Conservation (phyloP, 2,329 filamentous ascomycete species). For the Gyromitra esculenta region DNA sequence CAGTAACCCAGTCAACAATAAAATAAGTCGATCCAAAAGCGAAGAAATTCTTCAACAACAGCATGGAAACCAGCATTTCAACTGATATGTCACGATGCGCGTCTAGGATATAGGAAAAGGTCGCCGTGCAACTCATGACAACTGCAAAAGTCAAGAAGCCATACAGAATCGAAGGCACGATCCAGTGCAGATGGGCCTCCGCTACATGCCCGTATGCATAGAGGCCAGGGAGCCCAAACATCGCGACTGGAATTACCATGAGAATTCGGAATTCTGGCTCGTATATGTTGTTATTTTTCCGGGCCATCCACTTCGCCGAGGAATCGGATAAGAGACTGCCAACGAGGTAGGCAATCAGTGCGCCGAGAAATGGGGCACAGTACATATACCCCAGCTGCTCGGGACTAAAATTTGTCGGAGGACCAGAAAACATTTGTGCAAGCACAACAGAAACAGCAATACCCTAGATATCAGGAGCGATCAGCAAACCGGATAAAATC, state of each 20-base stretch:
- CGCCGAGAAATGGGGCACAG: constrained; percentile 63
- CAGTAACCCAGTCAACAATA: constrained; percentile 49
- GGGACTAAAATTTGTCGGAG: constrained; percentile 53
- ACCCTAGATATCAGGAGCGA: constrained; percentile 19
- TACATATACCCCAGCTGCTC: constrained; percentile 60
- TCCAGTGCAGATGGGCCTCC: constrained; percentile 58
- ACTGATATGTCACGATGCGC: constrained; percentile 54
- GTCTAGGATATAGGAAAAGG: constrained; percentile 53
- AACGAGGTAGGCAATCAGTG: constrained; percentile 63
- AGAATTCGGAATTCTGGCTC: constrained; percentile 62
- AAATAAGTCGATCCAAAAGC: constrained; percentile 55
- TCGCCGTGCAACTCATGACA: constrained; percentile 54
- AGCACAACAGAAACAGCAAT: constrained; percentile 55
- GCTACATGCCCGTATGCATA: constrained; percentile 58
- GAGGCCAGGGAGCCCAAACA: constrained; percentile 59
- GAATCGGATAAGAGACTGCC: constrained; percentile 58
- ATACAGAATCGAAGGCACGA: constrained; percentile 56
- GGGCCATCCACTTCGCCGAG: constrained; percentile 58
- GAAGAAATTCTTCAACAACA: constrained; percentile 55
- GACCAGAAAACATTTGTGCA: constrained; percentile 52
- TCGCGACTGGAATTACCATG: constrained; percentile 58
- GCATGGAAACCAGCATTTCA: constrained; percentile 54
- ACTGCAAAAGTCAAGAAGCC: constrained; percentile 55
- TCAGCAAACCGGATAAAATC: constrained; percentile 2
- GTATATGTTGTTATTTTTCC: constrained; percentile 58